phyloP scores from a whole-genome alignment of 2,329 filamentous ascomycete species.

The Helminthosporium solani region DNA sequence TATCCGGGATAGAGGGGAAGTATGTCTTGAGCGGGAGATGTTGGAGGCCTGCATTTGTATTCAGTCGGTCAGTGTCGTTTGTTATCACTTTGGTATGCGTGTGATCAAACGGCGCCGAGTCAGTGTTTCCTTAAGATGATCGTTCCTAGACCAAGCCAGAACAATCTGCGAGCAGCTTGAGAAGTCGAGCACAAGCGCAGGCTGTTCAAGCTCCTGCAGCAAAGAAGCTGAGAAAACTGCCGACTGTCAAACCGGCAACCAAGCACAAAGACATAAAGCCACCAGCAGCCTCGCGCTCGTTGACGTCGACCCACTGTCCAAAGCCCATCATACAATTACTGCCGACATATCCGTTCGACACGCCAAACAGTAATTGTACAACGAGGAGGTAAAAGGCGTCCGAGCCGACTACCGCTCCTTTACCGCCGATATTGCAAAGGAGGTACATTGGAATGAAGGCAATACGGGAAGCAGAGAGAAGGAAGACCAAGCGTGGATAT shows the following conservation, averaged over 20 bases:
- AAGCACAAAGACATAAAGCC: slow-evolving; percentile 92
- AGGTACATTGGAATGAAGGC: slow-evolving; percentile 81
- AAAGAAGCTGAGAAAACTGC: slow-evolving; percentile 88
- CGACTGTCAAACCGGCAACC: slow-evolving; percentile 77
- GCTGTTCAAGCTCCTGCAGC: slow-evolving; percentile 49
- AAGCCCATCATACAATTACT: slow-evolving; percentile 91
- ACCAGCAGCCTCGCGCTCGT: slow-evolving; percentile 83
- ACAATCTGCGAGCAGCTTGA: no score
- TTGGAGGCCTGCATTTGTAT: no score
- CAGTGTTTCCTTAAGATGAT: no score
- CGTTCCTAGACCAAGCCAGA: no score
- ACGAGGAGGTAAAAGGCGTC: slow-evolving; percentile 85
- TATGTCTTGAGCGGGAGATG: no score
- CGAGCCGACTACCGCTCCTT: slow-evolving; percentile 67
- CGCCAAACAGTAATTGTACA: slow-evolving; percentile 80
- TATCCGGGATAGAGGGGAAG: no score
- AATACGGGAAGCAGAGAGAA: slow-evolving; percentile 63
- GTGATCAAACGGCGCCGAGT: no score
- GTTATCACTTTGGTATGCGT: no score
- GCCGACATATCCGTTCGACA: slow-evolving; percentile 84
- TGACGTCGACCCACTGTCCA: slow-evolving; percentile 74
- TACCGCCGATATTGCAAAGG: slow-evolving; percentile 81
- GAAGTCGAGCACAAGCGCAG: no score
- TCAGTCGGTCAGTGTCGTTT: no score
- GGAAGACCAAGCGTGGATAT: slow-evolving; percentile 67